Percentiles rank a stretch among this genome's conserved stretches.
Conservation (phyloP, 2,329 filamentous ascomycete genomes). For the Graphilbum sp. region DNA sequence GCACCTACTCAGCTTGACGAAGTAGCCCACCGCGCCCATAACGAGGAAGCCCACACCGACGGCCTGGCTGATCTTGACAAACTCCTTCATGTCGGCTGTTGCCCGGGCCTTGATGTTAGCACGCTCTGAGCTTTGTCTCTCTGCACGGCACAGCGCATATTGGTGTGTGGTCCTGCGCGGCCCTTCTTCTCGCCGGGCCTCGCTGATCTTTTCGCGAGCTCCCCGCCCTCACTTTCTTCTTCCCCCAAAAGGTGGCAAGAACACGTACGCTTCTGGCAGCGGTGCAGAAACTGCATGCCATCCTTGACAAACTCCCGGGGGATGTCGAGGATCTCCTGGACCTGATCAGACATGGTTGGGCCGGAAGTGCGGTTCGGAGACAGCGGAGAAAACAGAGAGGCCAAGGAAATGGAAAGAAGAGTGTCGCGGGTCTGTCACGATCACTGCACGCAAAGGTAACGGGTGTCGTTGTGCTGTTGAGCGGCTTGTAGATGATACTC, state of each 20-base stretch:
- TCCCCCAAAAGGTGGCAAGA: too few species aligned
- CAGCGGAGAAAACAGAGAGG: neutral
- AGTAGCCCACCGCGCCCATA: slow-evolving; percentile 54
- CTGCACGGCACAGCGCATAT: neutral
- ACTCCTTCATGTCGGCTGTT: slow-evolving; percentile 36
- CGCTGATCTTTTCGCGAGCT: too few species aligned
- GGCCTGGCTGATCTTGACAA: slow-evolving; percentile 35
- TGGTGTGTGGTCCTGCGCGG: too few species aligned
- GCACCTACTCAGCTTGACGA: slow-evolving; percentile 50
- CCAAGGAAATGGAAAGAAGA: too few species aligned
- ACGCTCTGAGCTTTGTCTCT: too few species aligned
- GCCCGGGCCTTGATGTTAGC: too few species aligned
- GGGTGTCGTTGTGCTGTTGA: too few species aligned
- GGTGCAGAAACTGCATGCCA: slow-evolving; percentile 44
- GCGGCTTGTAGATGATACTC: too few species aligned
- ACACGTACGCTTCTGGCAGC: slow-evolving; percentile 44
- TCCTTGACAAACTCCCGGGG: slow-evolving; percentile 49
- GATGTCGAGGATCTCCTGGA: slow-evolving; percentile 55
- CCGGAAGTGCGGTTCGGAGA: neutral
- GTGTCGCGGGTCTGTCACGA: neutral
- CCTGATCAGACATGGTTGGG: slow-evolving; percentile 45
- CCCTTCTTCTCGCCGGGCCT: too few species aligned
- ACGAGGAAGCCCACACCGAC: slow-evolving; percentile 54
- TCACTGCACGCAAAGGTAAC: too few species aligned
- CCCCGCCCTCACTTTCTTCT: too few species aligned